Conservation (phyloP, 139 green algal species). For the Coelastrella sp. region DNA sequence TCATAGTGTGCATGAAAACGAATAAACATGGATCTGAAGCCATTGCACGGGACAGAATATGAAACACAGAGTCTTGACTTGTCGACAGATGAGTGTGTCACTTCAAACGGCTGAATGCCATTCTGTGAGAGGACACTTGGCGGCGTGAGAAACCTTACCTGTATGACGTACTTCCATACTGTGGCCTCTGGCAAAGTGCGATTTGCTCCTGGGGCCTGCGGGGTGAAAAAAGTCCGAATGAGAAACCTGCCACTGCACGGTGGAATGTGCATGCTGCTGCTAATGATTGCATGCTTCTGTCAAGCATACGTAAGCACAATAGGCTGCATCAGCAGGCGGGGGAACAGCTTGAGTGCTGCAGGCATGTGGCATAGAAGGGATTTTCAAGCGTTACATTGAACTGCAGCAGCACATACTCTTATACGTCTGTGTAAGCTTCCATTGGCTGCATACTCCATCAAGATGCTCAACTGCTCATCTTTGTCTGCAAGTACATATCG, state of each 20-base stretch:
- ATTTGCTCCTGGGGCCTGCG: background rate
- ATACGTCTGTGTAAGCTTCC: constrained; percentile 67
- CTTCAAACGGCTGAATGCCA: too few species aligned
- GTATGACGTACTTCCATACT: constrained; percentile 75
- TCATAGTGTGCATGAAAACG: too few species aligned
- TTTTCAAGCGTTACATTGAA: too few species aligned
- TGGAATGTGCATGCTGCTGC: too few species aligned
- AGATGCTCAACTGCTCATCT: constrained; percentile 75
- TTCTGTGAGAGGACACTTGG: too few species aligned
- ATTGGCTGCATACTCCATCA: constrained; percentile 81
- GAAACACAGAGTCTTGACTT: too few species aligned
- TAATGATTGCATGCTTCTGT: too few species aligned
- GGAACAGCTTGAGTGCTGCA: constrained; percentile 3
- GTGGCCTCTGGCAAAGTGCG: constrained; percentile 64
- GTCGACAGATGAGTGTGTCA: too few species aligned
- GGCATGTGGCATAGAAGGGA: background rate
- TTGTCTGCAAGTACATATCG: constrained; percentile 50
- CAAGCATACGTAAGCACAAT: too few species aligned
- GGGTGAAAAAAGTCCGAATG: background rate
- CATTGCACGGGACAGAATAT: too few species aligned
- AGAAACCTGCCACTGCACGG: too few species aligned
- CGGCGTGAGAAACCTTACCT: constrained; percentile 47
- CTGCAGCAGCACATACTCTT: constrained; percentile 51
- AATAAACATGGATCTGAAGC: too few species aligned
- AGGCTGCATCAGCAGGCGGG: background rate